A percentile compares a stretch with the other conserved stretches of the same genome.
phyloP scores from a whole-genome alignment of 345 rosid species.

The Melaleuca alternifolia region DNA sequence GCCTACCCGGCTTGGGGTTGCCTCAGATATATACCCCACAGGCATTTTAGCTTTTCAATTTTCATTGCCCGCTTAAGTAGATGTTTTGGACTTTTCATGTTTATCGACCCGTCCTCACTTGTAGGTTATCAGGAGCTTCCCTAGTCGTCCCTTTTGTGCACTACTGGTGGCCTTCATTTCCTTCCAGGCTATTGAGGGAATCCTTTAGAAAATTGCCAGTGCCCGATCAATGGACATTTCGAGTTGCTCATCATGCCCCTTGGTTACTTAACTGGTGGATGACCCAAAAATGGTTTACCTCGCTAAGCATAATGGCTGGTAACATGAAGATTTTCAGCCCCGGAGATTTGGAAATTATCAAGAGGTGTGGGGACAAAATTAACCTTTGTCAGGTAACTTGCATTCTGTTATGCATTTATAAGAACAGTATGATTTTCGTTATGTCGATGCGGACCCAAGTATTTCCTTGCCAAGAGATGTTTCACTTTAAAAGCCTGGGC shows the following conservation, averaged over 20 bases:
- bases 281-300: conserved; percentile 67
- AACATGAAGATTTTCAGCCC: conserved; percentile 25
- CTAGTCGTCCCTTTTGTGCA: conserved; percentile 69
- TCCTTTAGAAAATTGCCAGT: conserved; percentile 22
- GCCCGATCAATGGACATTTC: conserved; percentile 47
- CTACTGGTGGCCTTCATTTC: conserved; percentile 83
- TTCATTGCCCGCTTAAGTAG: not conserved
- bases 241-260: conserved; percentile 54
- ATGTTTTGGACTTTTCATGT: not conserved
- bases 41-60: conserved; percentile 22
- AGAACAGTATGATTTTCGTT: not conserved
- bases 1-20: conserved; percentile 64
- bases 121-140: conserved; percentile 58
- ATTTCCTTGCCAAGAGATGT: not conserved
- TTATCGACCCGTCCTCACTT: not conserved
- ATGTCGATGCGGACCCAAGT: not conserved
- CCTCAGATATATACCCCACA: conserved; percentile 68
- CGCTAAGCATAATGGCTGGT: conserved; percentile 36
- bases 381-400: conserved; percentile 34
- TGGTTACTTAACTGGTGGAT: conserved; percentile 89
- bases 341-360: conserved; percentile 29
- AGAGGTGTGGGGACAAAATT: conserved; percentile 27
- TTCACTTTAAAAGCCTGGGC: not conserved
- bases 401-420: not conserved
- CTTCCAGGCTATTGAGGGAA: conserved; percentile 26